Conservation (phyloP, 768 basidiomycete species). For the Rhizopogon vinicolor region DNA sequence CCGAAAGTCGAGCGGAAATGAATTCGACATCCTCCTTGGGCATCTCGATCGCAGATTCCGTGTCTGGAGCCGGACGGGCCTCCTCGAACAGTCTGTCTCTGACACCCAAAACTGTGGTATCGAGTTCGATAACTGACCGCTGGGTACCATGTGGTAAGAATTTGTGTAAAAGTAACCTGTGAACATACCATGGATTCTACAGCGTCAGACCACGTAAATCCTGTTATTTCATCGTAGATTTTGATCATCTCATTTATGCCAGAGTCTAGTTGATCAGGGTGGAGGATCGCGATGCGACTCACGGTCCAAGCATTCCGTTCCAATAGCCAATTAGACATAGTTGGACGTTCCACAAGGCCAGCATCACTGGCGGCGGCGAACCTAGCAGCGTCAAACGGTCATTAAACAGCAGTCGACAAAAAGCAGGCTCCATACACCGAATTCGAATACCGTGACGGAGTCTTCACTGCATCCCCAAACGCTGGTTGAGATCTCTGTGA, state of each 20-base stretch:
- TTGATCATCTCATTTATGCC: background rate
- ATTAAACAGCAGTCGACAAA: background rate
- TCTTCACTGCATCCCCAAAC: no score
- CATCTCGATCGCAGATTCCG: no score
- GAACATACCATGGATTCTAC: background rate
- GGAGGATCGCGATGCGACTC: background rate
- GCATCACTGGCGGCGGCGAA: background rate
- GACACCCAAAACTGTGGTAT: background rate
- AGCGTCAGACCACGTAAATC: background rate
- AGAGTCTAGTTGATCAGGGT: background rate
- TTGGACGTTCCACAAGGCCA: background rate
- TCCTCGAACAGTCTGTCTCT: background rate
- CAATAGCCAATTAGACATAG: constrained; percentile 1
- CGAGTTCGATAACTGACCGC: background rate
- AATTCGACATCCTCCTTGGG: background rate
- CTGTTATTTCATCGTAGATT: background rate
- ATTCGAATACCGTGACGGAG: background rate
- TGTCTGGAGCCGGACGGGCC: no score
- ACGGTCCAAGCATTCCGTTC: background rate
- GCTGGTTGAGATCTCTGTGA: no score
- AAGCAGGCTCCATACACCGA: background rate
- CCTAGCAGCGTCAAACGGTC: background rate
- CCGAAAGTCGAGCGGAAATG: background rate
- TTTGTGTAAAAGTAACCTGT: background rate
- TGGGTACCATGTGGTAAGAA: background rate